Conservation (phyloP, 2,329 filamentous ascomycete species). For the Peltaster fructicola region DNA sequence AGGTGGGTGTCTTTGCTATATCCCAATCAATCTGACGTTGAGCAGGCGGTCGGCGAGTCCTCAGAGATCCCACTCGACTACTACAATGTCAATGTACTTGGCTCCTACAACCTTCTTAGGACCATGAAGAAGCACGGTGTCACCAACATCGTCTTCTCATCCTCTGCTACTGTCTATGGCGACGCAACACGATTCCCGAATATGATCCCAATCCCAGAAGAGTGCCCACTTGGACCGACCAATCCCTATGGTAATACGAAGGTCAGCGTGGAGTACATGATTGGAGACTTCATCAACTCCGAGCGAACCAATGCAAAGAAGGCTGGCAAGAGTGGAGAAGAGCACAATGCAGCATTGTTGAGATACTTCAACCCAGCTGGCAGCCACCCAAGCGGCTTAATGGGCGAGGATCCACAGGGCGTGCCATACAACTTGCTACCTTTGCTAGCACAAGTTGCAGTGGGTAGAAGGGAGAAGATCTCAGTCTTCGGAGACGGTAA, state of each 20-base stretch:
- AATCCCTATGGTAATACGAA: conserved; percentile 98
- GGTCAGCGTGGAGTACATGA: conserved; percentile 76
- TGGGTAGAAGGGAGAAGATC: conserved; percentile 84
- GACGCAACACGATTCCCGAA: conserved; percentile 88
- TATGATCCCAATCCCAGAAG: conserved; percentile 98
- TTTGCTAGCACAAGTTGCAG: conserved; percentile 85
- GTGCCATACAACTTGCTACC: conserved; percentile 92
- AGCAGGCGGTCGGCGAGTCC: conserved; percentile 91
- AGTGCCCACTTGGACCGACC: conserved; percentile 88
- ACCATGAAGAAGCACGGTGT: conserved; percentile 84
- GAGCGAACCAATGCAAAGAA: conserved; percentile 72
- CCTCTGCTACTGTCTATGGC: conserved; percentile 93
- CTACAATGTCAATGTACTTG: conserved; percentile 91
- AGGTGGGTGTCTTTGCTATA: conserved; percentile 35
- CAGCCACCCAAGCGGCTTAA: conserved; percentile 83
- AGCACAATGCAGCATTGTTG: conserved; percentile 85
- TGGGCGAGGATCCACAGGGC: conserved; percentile 95
- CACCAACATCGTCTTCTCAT: conserved; percentile 95
- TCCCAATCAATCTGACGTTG: conserved; percentile 65
- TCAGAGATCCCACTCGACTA: conserved; percentile 89
- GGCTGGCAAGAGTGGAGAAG: conserved; percentile 54
- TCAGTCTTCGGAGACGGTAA: conserved; percentile 84
- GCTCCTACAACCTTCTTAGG: conserved; percentile 70
- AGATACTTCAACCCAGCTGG: conserved; percentile 97
- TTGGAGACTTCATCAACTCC: conserved; percentile 76